Conservation (phyloP, 805 yeast species). For the Yarrowia sp. region DNA sequence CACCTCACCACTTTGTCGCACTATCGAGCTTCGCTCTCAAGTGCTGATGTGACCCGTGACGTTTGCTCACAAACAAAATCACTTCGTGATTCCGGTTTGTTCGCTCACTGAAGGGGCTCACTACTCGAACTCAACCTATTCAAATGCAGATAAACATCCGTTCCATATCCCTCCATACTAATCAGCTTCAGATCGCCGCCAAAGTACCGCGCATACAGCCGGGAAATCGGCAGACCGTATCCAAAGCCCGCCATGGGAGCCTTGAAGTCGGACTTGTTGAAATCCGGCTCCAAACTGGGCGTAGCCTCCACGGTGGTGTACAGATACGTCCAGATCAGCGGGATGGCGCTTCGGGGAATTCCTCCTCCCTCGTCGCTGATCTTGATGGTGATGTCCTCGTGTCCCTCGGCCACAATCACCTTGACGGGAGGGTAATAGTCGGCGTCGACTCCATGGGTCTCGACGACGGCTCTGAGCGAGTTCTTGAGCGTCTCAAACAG, state of each 20-base stretch:
- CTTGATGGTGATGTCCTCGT: constrained; percentile 88
- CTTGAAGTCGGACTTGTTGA: constrained; percentile 67
- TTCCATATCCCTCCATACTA: constrained; percentile 93
- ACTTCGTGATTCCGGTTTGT: background rate
- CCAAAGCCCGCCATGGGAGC: constrained; percentile 97
- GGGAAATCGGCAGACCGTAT: constrained; percentile 84
- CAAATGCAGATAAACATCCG: constrained; percentile 87
- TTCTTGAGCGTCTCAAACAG: constrained; percentile 86
- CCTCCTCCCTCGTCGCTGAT: constrained; percentile 96
- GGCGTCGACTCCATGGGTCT: constrained; percentile 71
- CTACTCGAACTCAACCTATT: constrained; percentile 76
- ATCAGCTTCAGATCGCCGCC: constrained; percentile 89
- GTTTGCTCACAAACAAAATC: background rate
- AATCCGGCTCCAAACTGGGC: constrained; percentile 67
- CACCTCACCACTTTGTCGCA: too few species aligned
- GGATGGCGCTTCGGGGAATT: constrained; percentile 81
- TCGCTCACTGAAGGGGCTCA: constrained; percentile 60
- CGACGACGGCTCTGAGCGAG: constrained; percentile 88
- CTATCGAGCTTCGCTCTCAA: too few species aligned
- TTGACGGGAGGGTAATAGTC: constrained; percentile 82
- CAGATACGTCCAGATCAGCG: constrained; percentile 88
- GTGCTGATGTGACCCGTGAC: background rate
- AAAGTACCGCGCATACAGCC: constrained; percentile 86
- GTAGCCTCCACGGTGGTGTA: constrained; percentile 84
- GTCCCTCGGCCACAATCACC: constrained; percentile 85